Percentiles rank a stretch among this genome's conserved stretches.
phyloP scores from a whole-genome alignment of 306 rosid species.

The Oemleria cerasiformis region DNA sequence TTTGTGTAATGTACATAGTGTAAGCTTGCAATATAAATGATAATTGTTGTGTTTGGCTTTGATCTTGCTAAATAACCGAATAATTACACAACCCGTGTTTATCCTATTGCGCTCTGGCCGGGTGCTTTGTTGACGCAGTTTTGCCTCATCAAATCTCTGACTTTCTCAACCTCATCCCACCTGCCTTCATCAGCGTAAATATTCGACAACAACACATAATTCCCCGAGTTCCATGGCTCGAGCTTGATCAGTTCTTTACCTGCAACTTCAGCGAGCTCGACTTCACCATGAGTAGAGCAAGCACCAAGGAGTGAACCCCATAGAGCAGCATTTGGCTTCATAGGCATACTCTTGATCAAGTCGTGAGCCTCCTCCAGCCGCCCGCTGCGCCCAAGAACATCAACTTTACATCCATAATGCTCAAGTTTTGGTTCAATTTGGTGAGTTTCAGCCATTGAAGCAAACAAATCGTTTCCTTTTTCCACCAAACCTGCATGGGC shows the following conservation, averaged over 20 bases:
- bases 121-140: constrained; percentile 54
- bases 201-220: constrained; percentile 72
- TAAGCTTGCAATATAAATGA: not conserved
- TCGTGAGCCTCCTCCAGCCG: constrained; percentile 52
- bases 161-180: constrained; percentile 82
- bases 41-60: not conserved
- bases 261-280: constrained; percentile 56
- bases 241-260: constrained; percentile 58
- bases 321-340: constrained; percentile 66
- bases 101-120: constrained; percentile 64
- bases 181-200: constrained; percentile 72
- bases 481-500: constrained; percentile 72
- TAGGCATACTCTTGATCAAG: constrained; percentile 63
- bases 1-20: not conserved
- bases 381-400: constrained; percentile 72
- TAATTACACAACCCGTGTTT: not conserved
- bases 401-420: constrained; percentile 86
- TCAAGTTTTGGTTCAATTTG: constrained; percentile 57
- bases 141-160: constrained; percentile 56
- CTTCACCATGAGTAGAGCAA: constrained; percentile 67
- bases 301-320: constrained; percentile 88
- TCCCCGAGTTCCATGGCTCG: constrained; percentile 85
- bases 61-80: not conserved
- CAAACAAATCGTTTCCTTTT: constrained; percentile 56
- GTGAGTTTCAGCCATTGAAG: constrained; percentile 44